Evolutionary conservation across 2,329 filamentous ascomycete genomes (phyloP).

Genomic region (Trichoderma brevicompactum): DNA sequence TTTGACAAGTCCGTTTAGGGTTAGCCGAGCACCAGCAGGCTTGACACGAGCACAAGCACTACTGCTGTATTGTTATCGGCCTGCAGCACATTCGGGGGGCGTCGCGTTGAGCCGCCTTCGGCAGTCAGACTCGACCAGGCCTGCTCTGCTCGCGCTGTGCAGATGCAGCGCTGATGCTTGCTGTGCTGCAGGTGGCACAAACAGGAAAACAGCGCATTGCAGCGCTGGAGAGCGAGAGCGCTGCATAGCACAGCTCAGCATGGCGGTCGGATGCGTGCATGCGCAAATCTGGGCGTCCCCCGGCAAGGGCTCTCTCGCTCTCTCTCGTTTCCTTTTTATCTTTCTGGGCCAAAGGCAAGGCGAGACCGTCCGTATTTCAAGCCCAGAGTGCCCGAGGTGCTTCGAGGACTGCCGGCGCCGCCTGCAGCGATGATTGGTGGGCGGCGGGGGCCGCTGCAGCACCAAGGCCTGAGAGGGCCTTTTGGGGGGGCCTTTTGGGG

Average conservation of each 20-base stretch:
- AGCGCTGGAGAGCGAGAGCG: neutral
- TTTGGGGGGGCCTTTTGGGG: conserved; percentile 12
- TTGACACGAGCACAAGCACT: neutral
- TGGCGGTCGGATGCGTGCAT: conserved; percentile 10
- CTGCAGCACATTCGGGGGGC: conserved; percentile 15
- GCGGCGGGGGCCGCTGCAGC: conserved; percentile 20
- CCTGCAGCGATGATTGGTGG: conserved; percentile 23
- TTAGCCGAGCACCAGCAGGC: conserved; percentile 20
- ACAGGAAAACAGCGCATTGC: neutral
- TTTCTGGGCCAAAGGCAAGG: neutral
- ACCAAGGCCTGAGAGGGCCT: conserved; percentile 13
- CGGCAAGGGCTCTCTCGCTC: neutral
- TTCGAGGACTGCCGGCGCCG: conserved; percentile 20
- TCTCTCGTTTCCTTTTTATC: neutral
- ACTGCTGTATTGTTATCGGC: conserved; percentile 15
- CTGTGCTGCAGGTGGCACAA: conserved; percentile 24
- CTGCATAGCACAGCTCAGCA: conserved; percentile 6
- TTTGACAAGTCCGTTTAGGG: conserved; percentile 21
- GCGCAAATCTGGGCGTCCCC: neutral
- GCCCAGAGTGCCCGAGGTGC: conserved; percentile 15
- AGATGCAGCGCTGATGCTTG: neutral
- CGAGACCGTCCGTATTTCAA: conserved; percentile 25
- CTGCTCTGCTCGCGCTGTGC: neutral
- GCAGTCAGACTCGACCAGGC: conserved; percentile 11
- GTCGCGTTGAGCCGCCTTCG: conserved; percentile 18